Percentiles rank a stretch among this genome's conserved stretches.
Evolutionary conservation across 345 rosid genomes (phyloP).

Genomic region (Acer campestre): DNA sequence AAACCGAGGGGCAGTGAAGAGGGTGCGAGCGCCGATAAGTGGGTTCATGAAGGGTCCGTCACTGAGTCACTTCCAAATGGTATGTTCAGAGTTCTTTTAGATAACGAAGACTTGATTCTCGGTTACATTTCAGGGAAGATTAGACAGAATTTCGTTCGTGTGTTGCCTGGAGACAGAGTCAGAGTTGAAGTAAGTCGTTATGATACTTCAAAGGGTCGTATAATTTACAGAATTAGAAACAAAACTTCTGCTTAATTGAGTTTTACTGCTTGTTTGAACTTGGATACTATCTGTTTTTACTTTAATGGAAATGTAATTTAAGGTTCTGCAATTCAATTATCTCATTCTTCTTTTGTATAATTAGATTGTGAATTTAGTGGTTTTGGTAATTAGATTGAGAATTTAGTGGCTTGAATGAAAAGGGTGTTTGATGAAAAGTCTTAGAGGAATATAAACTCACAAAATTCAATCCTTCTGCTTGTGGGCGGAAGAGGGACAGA

Average conservation of each 20-base stretch:
- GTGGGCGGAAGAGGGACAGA: neutral
- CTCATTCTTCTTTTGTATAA: neutral
- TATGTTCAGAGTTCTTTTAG: conserved; percentile 54
- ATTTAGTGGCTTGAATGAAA: neutral
- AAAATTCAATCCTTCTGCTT: neutral
- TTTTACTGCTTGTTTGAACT: neutral
- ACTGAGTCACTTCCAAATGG: conserved; percentile 65
- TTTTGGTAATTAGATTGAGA: neutral
- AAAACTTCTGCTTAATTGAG: conserved; percentile 31
- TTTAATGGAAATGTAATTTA: conserved; percentile 8
- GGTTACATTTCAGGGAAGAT: conserved; percentile 96
- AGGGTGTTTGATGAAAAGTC: neutral
- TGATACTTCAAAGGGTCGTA: conserved; percentile 82
- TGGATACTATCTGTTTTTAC: neutral
- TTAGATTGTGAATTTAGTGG: neutral
- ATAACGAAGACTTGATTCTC: conserved; percentile 55
- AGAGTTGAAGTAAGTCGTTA: conserved; percentile 84
- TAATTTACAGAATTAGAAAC: conserved; percentile 57
- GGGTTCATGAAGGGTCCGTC: conserved; percentile 57
- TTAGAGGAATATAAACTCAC: neutral
- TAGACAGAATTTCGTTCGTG: conserved; percentile 76
- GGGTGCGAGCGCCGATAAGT: conserved; percentile 32
- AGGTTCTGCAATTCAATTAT: neutral
- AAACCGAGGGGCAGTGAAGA: conserved; percentile 30
- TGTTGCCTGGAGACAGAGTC: conserved; percentile 90